phyloP scores from a whole-genome alignment of 2,329 filamentous ascomycete genomes.

The Tolypocladium ovalisporum region DNA sequence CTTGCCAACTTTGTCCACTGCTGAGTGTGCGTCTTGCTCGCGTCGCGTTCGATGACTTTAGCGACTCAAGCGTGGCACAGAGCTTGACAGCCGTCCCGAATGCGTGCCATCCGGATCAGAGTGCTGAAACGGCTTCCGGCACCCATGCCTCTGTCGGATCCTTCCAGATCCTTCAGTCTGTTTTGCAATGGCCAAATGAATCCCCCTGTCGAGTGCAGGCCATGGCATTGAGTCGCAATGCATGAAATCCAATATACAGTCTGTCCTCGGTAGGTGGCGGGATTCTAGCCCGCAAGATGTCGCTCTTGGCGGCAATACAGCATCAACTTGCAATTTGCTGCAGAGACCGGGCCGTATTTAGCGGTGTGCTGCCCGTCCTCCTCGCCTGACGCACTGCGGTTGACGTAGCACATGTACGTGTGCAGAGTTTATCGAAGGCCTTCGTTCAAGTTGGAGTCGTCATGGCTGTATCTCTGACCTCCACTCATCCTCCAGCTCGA shows the following conservation, averaged over 20 bases:
- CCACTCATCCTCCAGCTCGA: constrained; percentile 32
- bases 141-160: not conserved
- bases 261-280: not conserved
- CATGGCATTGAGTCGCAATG: not conserved
- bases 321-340: not conserved
- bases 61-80: not conserved
- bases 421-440: not conserved
- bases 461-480: constrained; percentile 8
- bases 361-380: not conserved
- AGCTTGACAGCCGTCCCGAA: not conserved
- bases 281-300: not conserved
- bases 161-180: no score
- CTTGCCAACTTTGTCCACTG: not conserved
- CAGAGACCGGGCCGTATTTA: not conserved
- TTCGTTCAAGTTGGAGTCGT: not conserved
- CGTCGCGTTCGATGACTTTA: not conserved
- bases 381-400: not conserved
- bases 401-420: not conserved
- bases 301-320: not conserved
- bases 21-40: not conserved
- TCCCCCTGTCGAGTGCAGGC: not conserved
- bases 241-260: not conserved
- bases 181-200: no score
- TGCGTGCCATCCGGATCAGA: not conserved
- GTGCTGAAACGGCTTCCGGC: not conserved